Base-by-base conservation (phyloP, 2,329 filamentous ascomycete genomes). In the Chalara sp. region DNA sequence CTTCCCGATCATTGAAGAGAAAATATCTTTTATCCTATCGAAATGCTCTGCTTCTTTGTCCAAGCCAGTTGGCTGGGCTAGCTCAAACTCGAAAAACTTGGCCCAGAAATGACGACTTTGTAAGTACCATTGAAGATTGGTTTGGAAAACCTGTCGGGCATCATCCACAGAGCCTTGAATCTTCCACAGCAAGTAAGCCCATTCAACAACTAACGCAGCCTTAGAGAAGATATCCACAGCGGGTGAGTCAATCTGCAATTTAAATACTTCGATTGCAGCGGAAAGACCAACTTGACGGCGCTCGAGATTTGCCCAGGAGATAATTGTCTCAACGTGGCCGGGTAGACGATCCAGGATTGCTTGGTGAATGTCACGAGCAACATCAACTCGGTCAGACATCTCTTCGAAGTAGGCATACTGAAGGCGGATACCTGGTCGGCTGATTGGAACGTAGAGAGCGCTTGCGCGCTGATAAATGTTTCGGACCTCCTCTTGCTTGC, bases 351-450 rank as follows among this genome's bases (percentile, higher is more conserved):
- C 72, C 32, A 97, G 75, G 49, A 99, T 86, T 1, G 88, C 84
- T 45, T 85, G 78, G 64, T 96, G 88, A 50, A 99, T 91, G 52
- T 88, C 90, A 53, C 86, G 81, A 8, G 92, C 89, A 37, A 95
- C 78, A 55, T 88, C 86, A 30, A 85, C 72, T 39, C 89, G 83
- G 5, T 83, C 88, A 40, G 80, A 78, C 68, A 88, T 86, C 71
- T 99, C 93, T 66, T 99, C 93, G 58, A 96, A 96, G 61, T 91
- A 89, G 11, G 93, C 92, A 73, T 91, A 97, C 65, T 95, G 88
- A 54, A 97, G 76, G 51, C 93, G 83, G 56, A 95, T 84, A 1
- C 84, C 84, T 0, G 92, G 90, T 52, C 86, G 78, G 59, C 89
- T 89, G 61, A 97, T 86, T 4, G 92, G 90, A 1, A 95, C 89